Evolutionary conservation across 495 filamentous ascomycete genomes (phyloP), one percentile per base, ranked within the genome.

Genomic region (Penicillium paradoxum): DNA sequence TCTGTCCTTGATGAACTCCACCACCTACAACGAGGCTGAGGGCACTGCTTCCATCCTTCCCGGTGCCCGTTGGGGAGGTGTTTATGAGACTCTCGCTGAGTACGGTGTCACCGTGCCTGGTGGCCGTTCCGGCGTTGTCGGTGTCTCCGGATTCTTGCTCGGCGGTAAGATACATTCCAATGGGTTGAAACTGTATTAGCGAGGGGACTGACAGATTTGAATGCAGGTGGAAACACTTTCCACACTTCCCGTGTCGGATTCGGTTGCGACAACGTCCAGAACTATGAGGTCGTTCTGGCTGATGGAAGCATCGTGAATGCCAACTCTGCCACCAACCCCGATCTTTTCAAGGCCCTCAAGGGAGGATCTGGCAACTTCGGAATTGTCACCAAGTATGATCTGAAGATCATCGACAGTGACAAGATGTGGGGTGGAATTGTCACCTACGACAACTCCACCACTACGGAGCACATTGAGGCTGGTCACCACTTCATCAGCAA

Each of bases 321-420:
- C 42, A 81, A 78, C 53, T 51, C 55, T 1, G 38, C 52, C 0
- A 55, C 56, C 0, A 67, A 78, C 40, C 6, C 68, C 0, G 79
- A 83, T 47, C 60, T 85, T 6, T 83, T 65, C 64, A 63, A 60
- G 44, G 80, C 81, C 4, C 70, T 84, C 3, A 80, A 81, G 38
- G 82, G 80, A 6, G 80, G 80, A 13, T 49, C 63, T 1, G 74
- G 69, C 57, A 82, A 82, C 60, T 81, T 80, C 53, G 80, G 79
- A 0, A 73, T 83, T 25, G 76, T 83, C 2, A 83, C 79, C 2
- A 68, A 71, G n/a, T 79, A 76, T 45, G 72, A 80, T 33, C 48
- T 80, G 17, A 48, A 44, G 13, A 44, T 57, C 4, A 60, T 67
- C 24, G 49, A 62, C 0, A 63, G 65, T 36, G 68, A 65, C 6